Evolutionary conservation across 148 eudicot species (phyloP), one percentile per base, ranked within the genome.

Genomic region (Heliamphora exappendiculata): DNA sequence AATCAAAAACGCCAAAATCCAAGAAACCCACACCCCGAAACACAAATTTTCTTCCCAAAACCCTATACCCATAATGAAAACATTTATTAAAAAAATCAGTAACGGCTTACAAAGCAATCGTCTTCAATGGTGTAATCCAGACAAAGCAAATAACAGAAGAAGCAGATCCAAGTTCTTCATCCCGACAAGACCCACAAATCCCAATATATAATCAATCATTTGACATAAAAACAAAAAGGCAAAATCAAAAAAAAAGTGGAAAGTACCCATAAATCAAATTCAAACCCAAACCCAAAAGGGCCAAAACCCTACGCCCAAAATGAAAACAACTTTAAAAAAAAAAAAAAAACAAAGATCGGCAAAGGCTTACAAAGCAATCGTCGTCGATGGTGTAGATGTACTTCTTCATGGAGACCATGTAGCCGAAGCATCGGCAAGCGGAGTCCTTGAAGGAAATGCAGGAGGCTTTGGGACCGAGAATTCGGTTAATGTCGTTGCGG

Each of bases 401-500:
- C 81, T 87, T 89, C 87, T 86, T 85, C 82, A 82, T 88, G 59
- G 92, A 89, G 24, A 89, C 90, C 92, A 89, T 87, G 72, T 86
- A 85, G 1, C 89, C 92, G 50, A 87, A 84, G 67, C 90, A 86
- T 1, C 93, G 76, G 29, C 93, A 89, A 67, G 91, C 93, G 12
- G 93, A 89, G 59, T 89, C 90, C 76, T 89, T 89, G 75, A 89
- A 89, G 1, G 93, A 89, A 24, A 89, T 89, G 76, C 93, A 89
- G 36, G 75, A 82, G 57, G 93, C 89, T 68, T 68, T 89, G 8
- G 91, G 89, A 16, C 93, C 93, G 82, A 89, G 41, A 54, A 89
- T 82, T 64, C 58, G 78, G 55, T 87, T 89, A 51, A 89, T 87
- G 33, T 87, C 88, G 37, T 87, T 82, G 0, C 90, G 76, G 51